These are phyloP conservation scores for Blastocystis sp. DNA, from an alignment of 352 stramenopile species.

Conservation along the genomic window DNA sequence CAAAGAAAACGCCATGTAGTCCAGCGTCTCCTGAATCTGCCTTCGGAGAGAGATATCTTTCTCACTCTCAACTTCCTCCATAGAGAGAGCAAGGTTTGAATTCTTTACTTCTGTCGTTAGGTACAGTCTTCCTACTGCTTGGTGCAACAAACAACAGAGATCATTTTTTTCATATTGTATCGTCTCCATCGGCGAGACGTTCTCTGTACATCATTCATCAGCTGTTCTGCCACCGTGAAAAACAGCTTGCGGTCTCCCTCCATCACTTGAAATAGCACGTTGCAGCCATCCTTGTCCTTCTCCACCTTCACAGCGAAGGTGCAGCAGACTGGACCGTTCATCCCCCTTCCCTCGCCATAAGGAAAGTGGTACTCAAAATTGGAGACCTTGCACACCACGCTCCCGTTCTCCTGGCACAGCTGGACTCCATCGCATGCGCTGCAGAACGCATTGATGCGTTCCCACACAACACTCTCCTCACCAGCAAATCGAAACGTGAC, in stretches of 20 bases:
- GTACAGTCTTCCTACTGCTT: neutral
- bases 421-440: neutral
- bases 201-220: neutral
- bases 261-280: neutral
- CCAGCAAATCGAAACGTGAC: neutral
- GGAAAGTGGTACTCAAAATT: slow-evolving; percentile 31
- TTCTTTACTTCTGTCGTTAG: neutral
- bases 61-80: neutral
- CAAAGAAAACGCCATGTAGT: slow-evolving; percentile 45
- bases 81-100: neutral
- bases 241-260: neutral
- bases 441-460: slow-evolving; percentile 9
- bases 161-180: neutral
- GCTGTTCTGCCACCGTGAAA: slow-evolving; percentile 27
- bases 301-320: neutral
- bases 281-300: neutral
- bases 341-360: neutral
- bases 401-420: neutral
- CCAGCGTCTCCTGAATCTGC: slow-evolving; percentile 2
- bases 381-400: neutral
- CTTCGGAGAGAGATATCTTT: neutral
- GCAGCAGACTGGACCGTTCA: neutral
- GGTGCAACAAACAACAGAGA: neutral
- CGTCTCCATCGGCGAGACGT: slow-evolving; percentile 15
- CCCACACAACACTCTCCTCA: neutral